These are phyloP conservation scores for Lachancea quebecensis DNA, from an alignment of 805 yeast genomes.

Conservation along the genomic window DNA sequence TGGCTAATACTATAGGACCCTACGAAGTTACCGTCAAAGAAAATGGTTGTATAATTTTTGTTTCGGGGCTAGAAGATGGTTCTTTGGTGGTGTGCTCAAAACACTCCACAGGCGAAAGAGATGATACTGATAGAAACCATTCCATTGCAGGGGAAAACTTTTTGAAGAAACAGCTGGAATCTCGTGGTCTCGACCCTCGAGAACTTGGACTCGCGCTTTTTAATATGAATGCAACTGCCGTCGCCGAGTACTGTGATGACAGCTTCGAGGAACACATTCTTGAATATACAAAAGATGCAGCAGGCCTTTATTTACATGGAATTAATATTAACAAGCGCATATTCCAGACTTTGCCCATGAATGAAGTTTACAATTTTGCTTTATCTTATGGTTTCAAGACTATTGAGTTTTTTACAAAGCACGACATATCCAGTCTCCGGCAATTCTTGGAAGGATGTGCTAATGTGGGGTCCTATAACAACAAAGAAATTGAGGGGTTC, in stretches of 20 bases:
- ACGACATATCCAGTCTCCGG: conserved; percentile 38
- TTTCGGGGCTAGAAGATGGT: conserved; percentile 72
- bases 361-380: conserved; percentile 55
- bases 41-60: conserved; percentile 86
- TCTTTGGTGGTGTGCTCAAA: conserved; percentile 82
- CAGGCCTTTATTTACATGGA: conserved; percentile 91
- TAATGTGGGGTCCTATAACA: conserved; percentile 62
- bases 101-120: conserved; percentile 71
- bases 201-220: conserved; percentile 54
- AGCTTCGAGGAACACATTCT: conserved; percentile 88
- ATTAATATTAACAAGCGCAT: conserved; percentile 58
- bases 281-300: conserved; percentile 53
- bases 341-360: conserved; percentile 62
- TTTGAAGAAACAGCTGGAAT: conserved; percentile 46
- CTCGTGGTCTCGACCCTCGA: conserved; percentile 33
- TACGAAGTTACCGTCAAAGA: conserved; percentile 78
- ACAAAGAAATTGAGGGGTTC: conserved; percentile 83
- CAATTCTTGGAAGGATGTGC: conserved; percentile 50
- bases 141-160: conserved; percentile 63
- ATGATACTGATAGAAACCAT: conserved; percentile 55
- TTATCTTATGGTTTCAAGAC: conserved; percentile 58
- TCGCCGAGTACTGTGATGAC: conserved; percentile 90
- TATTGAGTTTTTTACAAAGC: conserved; percentile 42
- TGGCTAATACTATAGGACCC: conserved; percentile 58
- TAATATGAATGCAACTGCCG: conserved; percentile 62